Conservation (phyloP, 1,139 yeast species). For the Kodamaea fungicola region DNA sequence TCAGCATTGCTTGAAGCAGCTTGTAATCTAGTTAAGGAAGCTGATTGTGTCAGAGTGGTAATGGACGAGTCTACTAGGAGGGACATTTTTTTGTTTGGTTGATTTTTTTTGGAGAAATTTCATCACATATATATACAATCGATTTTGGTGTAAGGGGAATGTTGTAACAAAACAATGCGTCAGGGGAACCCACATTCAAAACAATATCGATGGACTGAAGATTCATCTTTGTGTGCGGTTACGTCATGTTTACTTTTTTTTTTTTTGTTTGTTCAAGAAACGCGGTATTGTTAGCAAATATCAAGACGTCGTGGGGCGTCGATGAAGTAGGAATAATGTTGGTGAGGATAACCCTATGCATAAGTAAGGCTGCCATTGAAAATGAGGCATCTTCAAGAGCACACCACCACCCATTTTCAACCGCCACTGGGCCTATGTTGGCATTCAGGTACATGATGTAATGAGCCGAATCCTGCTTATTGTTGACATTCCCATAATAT, state of each 20-base stretch:
- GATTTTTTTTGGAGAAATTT: background rate
- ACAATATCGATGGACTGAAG: background rate
- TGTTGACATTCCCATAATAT: background rate
- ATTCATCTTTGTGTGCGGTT: too few species aligned
- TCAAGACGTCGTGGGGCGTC: too few species aligned
- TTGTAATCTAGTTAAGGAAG: conserved; percentile 11
- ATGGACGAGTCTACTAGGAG: conserved; percentile 10
- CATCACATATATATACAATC: background rate
- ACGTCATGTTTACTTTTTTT: too few species aligned
- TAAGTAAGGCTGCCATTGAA: too few species aligned
- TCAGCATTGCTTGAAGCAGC: conserved; percentile 4
- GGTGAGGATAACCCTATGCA: too few species aligned
- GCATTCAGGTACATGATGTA: too few species aligned
- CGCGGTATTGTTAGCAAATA: too few species aligned
- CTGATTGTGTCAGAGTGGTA: conserved; percentile 7
- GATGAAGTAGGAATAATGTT: too few species aligned
- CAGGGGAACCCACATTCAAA: conserved; percentile 3
- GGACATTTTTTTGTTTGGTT: conserved; percentile 8
- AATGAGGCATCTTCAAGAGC: too few species aligned
- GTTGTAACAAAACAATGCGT: conserved; percentile 1
- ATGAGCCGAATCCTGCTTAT: background rate
- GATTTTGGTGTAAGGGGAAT: conserved; percentile 1
- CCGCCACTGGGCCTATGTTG: too few species aligned
- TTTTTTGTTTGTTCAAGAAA: too few species aligned
- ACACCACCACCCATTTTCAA: too few species aligned